Evolutionary conservation across 2,329 filamentous ascomycete genomes (phyloP), one percentile per base, ranked within the genome.

Genomic region (Penicillium fuscoglaucum): DNA sequence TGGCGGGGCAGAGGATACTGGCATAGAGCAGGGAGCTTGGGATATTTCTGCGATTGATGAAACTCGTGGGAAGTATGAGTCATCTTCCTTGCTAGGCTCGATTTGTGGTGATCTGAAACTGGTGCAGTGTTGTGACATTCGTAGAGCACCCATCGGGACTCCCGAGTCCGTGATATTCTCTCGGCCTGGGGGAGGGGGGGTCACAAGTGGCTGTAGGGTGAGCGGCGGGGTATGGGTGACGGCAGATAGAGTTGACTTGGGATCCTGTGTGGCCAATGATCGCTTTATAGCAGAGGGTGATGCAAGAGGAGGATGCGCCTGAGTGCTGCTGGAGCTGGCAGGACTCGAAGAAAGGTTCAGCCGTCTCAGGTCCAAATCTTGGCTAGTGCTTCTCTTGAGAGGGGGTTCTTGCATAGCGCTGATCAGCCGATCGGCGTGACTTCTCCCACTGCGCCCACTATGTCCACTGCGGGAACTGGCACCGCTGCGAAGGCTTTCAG

Each of bases 381-480:
- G 61, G 17, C 65, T 65, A 7, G 44, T 49, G 8, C 60, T 52
- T 40, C 59, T 58, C 21, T 54, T 46, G 6, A 31, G 28, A 9
- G 44, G 26, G 6, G 73, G 72, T 55, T 78, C 72, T 61, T 76
- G 74, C 29, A 78, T 77, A 7, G 75, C 76, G 47, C 74, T 75
- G 46, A 78, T 78, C 7, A 78, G 69, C 31, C 75, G 66, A 61
- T 78, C 76, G 7, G 75, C 75, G 26, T 77, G 74, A 50, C 75
- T 77, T 59, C 57, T 73, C 28, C 64, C 63, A 53, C 74, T 76
- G 6, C 47, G 12, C 15, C 35, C 52, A 43, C 52, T 55, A 7
- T 41, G 37, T 15, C 44, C 44, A 19, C 44, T 46, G n/a, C 66
- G 65, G 10, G 71, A 63, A 55, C 75, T 76, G 31, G 67, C 69